Percentiles rank a stretch among this genome's conserved stretches.
Evolutionary conservation across 2,329 filamentous ascomycete genomes (phyloP).

Genomic region (Pestalotiopsis sp.): DNA sequence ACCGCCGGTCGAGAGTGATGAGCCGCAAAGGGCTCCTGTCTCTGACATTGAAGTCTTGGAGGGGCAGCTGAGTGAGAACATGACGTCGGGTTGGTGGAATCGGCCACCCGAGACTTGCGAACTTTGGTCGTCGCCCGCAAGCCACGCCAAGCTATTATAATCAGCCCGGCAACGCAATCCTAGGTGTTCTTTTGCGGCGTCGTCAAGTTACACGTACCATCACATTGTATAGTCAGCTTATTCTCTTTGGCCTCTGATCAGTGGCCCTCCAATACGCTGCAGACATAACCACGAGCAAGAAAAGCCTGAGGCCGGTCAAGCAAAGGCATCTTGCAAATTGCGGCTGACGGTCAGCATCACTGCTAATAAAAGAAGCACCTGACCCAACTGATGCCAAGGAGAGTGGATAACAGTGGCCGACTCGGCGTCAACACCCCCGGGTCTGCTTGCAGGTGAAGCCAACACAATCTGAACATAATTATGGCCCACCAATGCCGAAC

Average conservation of each 20-base stretch:
- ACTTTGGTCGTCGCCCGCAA: background rate
- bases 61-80: constrained; percentile 7
- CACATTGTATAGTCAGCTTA: background rate
- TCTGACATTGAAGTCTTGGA: background rate
- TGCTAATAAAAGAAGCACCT: background rate
- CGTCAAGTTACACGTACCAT: background rate
- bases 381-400: background rate
- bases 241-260: background rate
- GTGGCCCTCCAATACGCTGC: background rate
- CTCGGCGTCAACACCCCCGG: background rate
- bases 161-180: background rate
- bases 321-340: background rate
- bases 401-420: background rate
- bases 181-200: background rate
- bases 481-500: background rate
- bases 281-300: background rate
- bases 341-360: background rate
- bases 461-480: background rate
- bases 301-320: background rate
- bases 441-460: background rate
- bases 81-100: constrained; percentile 6
- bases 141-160: constrained; percentile 4
- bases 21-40: background rate
- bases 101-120: background rate
- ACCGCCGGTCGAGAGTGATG: background rate